Conservation (phyloP, 2,329 filamentous ascomycete genomes). For the Phaeophleospora eucalypticola region DNA sequence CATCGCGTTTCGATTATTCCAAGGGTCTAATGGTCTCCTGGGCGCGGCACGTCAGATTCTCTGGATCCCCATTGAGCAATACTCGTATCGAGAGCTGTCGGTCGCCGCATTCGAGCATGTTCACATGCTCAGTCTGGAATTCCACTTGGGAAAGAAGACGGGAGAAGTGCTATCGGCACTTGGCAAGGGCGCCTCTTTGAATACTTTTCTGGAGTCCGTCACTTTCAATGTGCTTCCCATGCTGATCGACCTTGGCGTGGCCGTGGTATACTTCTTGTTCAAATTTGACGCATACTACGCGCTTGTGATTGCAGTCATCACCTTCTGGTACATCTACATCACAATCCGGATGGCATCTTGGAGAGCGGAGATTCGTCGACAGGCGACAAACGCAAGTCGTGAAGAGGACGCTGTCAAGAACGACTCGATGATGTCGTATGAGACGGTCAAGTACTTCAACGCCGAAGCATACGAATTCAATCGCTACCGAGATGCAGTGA, state of each 20-base stretch:
- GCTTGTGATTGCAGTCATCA: slow-evolving; percentile 82
- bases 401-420: slow-evolving; percentile 98
- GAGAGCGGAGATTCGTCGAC: slow-evolving; percentile 80
- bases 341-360: slow-evolving; percentile 95
- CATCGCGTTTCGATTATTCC: slow-evolving; percentile 73
- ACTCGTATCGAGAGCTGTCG: slow-evolving; percentile 90
- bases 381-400: slow-evolving; percentile 91
- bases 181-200: slow-evolving; percentile 94
- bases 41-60: slow-evolving; percentile 76
- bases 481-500: slow-evolving; percentile 54
- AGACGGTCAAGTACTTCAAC: slow-evolving; percentile 67
- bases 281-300: slow-evolving; percentile 85
- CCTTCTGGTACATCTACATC: slow-evolving; percentile 93
- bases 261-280: slow-evolving; percentile 75
- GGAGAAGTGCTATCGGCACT: slow-evolving; percentile 93
- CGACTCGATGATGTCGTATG: slow-evolving; percentile 97
- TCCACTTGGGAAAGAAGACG: slow-evolving; percentile 93
- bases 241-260: slow-evolving; percentile 82
- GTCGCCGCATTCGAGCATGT: slow-evolving; percentile 97
- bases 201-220: slow-evolving; percentile 91
- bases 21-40: slow-evolving; percentile 82
- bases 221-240: slow-evolving; percentile 95
- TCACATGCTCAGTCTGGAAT: slow-evolving; percentile 89
- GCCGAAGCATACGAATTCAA: slow-evolving; percentile 57
- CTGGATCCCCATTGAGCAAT: slow-evolving; percentile 96